phyloP scores from a whole-genome alignment of 768 basidiomycete species.

The Favolaschia claudopus region DNA sequence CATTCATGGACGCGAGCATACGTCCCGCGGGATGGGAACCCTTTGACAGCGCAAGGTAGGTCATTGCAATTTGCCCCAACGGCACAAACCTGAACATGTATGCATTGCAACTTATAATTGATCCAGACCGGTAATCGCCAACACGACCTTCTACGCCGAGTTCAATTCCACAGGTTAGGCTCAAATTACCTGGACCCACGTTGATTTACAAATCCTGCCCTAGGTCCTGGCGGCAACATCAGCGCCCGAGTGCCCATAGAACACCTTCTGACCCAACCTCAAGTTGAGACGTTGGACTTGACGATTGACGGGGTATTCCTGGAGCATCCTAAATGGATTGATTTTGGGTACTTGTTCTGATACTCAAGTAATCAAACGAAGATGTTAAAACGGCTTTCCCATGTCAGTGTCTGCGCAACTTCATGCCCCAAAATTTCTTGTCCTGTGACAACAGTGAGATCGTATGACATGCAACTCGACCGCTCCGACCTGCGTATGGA shows the following conservation, averaged over 20 bases:
- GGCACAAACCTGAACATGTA: background rate
- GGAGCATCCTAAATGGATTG: constrained; percentile 62
- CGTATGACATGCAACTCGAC: no score
- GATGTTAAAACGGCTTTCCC: no score
- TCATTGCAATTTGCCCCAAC: background rate
- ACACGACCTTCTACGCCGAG: constrained; percentile 67
- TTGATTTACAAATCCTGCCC: no score
- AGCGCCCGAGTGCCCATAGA: constrained; percentile 52
- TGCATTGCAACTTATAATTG: no score
- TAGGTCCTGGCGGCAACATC: constrained; percentile 64
- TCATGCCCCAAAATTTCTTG: no score
- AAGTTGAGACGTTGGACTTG: constrained; percentile 45
- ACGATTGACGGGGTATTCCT: constrained; percentile 60
- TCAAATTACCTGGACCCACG: background rate
- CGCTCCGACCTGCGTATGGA: no score
- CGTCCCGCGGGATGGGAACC: constrained; percentile 58
- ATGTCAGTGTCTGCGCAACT: no score
- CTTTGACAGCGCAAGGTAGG: constrained; percentile 51
- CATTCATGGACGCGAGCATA: constrained; percentile 66
- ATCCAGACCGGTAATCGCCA: constrained; percentile 51
- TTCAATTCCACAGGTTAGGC: constrained; percentile 57
- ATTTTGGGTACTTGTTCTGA: constrained; percentile 54
- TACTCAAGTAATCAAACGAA: background rate
- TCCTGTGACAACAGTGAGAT: no score
- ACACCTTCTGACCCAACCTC: constrained; percentile 50